Evolutionary conservation across 2,329 filamentous ascomycete genomes (phyloP).

Genomic region (Trichoderma semiorbis): DNA sequence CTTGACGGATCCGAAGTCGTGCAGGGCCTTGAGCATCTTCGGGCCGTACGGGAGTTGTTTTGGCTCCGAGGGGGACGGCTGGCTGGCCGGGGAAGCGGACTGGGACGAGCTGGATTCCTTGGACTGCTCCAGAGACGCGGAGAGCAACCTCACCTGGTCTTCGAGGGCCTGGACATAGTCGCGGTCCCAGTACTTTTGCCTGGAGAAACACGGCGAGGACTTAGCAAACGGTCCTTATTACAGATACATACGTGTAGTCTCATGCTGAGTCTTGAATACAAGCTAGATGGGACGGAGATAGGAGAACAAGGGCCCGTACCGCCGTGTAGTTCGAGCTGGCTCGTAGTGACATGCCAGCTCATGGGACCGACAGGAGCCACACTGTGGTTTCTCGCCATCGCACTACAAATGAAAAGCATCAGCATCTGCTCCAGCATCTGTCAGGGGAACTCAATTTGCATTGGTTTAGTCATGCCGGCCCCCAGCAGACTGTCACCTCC

Average conservation of each 20-base stretch:
- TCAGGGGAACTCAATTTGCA: neutral
- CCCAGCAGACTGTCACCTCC: neutral
- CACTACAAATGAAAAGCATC: neutral
- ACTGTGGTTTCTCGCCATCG: conserved; percentile 14
- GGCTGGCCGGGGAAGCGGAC: neutral
- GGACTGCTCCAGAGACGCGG: conserved; percentile 7
- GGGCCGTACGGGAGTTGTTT: conserved; percentile 1
- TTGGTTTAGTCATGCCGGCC: neutral
- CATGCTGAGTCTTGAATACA: neutral
- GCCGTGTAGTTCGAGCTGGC: neutral
- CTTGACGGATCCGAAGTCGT: conserved; percentile 6
- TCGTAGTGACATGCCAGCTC: conserved; percentile 8
- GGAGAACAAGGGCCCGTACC: neutral
- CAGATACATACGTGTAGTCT: neutral
- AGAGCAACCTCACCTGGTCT: conserved; percentile 10
- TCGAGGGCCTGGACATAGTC: conserved; percentile 15
- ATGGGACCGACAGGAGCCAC: conserved; percentile 14
- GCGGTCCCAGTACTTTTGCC: conserved; percentile 18
- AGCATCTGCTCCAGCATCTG: neutral
- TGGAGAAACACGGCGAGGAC: neutral
- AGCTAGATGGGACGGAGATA: neutral
- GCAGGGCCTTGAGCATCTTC: neutral
- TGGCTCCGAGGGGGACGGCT: neutral
- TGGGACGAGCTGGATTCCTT: neutral
- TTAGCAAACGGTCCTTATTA: neutral